phyloP scores from a whole-genome alignment of 2,329 filamentous ascomycete genomes.

The Stagonosporopsis tanaceti region DNA sequence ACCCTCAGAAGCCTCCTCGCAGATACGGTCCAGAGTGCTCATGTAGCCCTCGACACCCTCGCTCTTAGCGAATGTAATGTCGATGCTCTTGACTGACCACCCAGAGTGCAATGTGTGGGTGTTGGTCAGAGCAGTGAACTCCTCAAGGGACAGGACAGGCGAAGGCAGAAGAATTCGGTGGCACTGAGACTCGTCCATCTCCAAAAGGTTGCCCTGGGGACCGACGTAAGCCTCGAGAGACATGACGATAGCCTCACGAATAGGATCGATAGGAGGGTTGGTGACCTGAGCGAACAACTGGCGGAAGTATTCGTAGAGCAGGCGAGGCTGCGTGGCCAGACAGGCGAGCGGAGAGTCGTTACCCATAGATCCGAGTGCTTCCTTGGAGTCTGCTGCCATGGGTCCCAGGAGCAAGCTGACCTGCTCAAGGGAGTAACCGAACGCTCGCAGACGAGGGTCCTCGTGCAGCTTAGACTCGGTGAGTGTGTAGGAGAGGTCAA shows the following conservation, averaged over 20 bases:
- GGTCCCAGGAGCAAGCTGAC: conserved; percentile 89
- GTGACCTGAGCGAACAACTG: conserved; percentile 98
- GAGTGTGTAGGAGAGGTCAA: conserved; percentile 72
- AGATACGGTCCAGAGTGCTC: conserved; percentile 86
- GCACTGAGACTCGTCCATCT: conserved; percentile 92
- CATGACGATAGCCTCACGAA: conserved; percentile 98
- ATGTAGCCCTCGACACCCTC: conserved; percentile 86
- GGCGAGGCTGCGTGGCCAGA: conserved; percentile 84
- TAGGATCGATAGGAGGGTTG: conserved; percentile 96
- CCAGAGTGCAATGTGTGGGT: conserved; percentile 75
- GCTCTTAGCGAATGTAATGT: conserved; percentile 90
- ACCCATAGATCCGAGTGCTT: conserved; percentile 96
- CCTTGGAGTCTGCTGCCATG: conserved; percentile 97
- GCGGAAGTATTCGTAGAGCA: conserved; percentile 96
- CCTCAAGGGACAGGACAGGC: conserved; percentile 85
- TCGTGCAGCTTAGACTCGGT: conserved; percentile 78
- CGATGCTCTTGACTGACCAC: conserved; percentile 90
- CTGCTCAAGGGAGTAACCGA: conserved; percentile 95
- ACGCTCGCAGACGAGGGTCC: conserved; percentile 83
- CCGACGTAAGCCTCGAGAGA: conserved; percentile 96
- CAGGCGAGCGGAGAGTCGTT: conserved; percentile 95
- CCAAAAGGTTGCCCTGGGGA: conserved; percentile 91
- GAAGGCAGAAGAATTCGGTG: conserved; percentile 85
- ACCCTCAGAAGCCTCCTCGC: conserved; percentile 81
- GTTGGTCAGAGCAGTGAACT: conserved; percentile 87